These are phyloP conservation scores for Candida stauntonica DNA, from an alignment of 805 yeast genomes.

Conservation along the genomic window DNA sequence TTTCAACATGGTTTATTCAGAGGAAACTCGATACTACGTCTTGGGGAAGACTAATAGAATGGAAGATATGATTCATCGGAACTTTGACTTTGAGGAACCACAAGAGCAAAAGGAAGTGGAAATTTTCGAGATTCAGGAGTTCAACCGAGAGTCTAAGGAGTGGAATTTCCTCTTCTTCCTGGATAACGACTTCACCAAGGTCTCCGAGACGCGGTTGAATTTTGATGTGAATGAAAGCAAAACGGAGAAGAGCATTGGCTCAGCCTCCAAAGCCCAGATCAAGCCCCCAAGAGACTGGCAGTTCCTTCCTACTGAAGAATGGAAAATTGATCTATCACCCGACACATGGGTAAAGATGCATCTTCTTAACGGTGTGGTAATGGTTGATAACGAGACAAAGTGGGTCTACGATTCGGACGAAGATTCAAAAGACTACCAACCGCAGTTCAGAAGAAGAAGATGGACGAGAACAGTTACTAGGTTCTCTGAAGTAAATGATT, in stretches of 20 bases:
- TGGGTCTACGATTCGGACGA: constrained; percentile 71
- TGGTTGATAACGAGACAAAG: constrained; percentile 68
- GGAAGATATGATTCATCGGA: constrained; percentile 40
- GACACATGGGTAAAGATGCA: constrained; percentile 56
- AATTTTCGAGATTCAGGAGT: constrained; percentile 62
- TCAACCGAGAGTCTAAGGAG: constrained; percentile 42
- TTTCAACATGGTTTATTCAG: constrained; percentile 49
- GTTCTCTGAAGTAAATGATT: constrained; percentile 14
- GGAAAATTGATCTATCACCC: constrained; percentile 68
- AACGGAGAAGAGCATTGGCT: constrained; percentile 1
- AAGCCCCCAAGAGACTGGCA: constrained; percentile 60
- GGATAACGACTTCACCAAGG: constrained; percentile 47
- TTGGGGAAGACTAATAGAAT: constrained; percentile 44
- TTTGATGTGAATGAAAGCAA: neutral
- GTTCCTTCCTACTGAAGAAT: constrained; percentile 40
- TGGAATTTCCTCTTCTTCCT: constrained; percentile 66
- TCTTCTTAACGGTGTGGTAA: constrained; percentile 46
- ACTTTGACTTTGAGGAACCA: constrained; percentile 36
- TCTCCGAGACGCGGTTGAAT: constrained; percentile 35
- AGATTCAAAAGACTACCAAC: constrained; percentile 26
- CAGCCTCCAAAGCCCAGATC: constrained; percentile 26
- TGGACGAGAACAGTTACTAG: constrained; percentile 49
- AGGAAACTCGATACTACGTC: constrained; percentile 55
- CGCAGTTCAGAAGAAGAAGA: constrained; percentile 54
- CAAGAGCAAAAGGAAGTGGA: constrained; percentile 51